A percentile compares a stretch with the other conserved stretches of the same genome.
Evolutionary conservation across 768 basidiomycete species (phyloP).

Genomic region (Macrolepiota fuliginosa): DNA sequence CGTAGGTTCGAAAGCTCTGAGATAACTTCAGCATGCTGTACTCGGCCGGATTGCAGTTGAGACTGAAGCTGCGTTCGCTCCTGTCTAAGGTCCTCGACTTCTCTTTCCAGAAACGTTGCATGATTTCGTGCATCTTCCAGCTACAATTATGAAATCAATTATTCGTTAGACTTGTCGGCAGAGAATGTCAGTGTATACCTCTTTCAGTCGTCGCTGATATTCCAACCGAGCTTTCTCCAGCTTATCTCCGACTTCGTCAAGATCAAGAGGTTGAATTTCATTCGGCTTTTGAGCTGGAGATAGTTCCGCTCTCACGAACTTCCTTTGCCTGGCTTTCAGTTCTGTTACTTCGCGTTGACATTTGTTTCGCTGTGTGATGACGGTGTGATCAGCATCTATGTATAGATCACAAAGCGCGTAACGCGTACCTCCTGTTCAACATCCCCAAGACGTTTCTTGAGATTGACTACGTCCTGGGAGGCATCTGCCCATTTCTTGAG

Average conservation of each 20-base stretch:
- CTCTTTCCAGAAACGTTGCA: neutral
- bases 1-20: slow-evolving; percentile 4
- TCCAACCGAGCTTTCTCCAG: slow-evolving; percentile 14
- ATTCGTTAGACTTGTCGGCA: neutral
- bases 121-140: slow-evolving; percentile 1
- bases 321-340: neutral
- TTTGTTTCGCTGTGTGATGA: slow-evolving; percentile 11
- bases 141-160: neutral
- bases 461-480: slow-evolving; percentile 27
- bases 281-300: neutral
- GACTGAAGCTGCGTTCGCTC: slow-evolving; percentile 6
- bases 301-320: neutral
- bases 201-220: slow-evolving; percentile 11
- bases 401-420: neutral
- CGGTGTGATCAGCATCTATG: neutral
- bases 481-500: slow-evolving; percentile 38
- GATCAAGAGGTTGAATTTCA: slow-evolving; percentile 1
- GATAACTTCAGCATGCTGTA: neutral
- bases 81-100: slow-evolving; percentile 5
- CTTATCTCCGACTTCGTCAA: slow-evolving; percentile 15
- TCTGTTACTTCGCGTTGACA: slow-evolving; percentile 4
- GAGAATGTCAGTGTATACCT: neutral
- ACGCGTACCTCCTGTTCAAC: slow-evolving; percentile 18
- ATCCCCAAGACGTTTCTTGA: slow-evolving; percentile 31
- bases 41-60: neutral